Evolutionary conservation across 2,329 filamentous ascomycete species (phyloP).

Genomic region (Stagonosporopsis tanaceti): DNA sequence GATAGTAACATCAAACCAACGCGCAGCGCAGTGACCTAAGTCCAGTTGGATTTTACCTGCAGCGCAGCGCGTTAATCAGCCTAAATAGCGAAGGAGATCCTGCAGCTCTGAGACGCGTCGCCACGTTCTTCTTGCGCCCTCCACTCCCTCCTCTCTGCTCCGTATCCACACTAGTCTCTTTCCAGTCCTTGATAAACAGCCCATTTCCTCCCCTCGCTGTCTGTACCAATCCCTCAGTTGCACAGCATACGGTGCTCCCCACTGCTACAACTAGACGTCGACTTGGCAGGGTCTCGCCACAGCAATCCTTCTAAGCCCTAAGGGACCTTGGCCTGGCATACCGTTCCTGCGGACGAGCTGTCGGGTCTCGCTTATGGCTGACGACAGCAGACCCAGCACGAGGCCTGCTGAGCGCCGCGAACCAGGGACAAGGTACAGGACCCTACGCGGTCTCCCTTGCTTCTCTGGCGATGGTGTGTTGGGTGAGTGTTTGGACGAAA

Average conservation of each 20-base stretch:
- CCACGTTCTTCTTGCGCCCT: background rate
- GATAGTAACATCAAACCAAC: too few species aligned
- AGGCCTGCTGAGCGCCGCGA: background rate
- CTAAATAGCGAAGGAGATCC: background rate
- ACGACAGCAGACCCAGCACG: background rate
- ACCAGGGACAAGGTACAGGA: background rate
- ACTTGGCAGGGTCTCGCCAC: background rate
- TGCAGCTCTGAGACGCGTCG: background rate
- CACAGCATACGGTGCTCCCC: background rate
- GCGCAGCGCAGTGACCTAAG: too few species aligned
- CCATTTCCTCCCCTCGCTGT: background rate
- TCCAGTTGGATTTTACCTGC: too few species aligned
- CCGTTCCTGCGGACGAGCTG: background rate
- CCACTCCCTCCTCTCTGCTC: background rate
- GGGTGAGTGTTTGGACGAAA: too few species aligned
- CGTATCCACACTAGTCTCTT: background rate
- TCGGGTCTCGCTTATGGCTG: background rate
- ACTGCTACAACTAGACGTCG: background rate
- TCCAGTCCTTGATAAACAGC: background rate
- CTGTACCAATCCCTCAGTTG: background rate
- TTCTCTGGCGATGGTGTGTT: too few species aligned
- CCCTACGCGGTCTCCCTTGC: too few species aligned
- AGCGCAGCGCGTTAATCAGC: background rate
- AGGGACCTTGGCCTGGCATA: background rate
- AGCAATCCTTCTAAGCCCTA: slow-evolving; percentile 4